Evolutionary conservation across 208 protist species (phyloP).

Genomic region (Leishmania braziliensis): DNA sequence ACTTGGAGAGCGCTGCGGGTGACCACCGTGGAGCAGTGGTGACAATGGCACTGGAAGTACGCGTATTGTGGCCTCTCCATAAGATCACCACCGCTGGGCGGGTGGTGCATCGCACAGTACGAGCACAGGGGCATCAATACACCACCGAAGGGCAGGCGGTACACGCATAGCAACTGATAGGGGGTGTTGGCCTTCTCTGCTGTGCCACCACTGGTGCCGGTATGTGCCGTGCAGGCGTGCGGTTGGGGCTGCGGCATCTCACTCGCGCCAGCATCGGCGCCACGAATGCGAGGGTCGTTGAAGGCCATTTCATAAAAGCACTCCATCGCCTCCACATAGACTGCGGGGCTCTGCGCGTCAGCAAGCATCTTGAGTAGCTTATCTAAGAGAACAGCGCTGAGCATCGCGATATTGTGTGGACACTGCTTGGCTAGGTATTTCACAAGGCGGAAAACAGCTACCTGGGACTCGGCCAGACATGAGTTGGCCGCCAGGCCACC

Average conservation of each 20-base stretch:
- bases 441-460: constrained; percentile 51
- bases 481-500: constrained; percentile 42
- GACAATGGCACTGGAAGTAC: constrained; percentile 74
- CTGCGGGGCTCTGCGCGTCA: constrained; percentile 43
- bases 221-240: constrained; percentile 6
- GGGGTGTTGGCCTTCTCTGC: constrained; percentile 21
- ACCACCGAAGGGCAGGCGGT: constrained; percentile 29
- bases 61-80: constrained; percentile 43
- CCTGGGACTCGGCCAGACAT: constrained; percentile 58
- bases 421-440: constrained; percentile 42
- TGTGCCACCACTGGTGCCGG: not conserved
- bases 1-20: not conserved
- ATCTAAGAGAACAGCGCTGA: constrained; percentile 42
- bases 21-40: constrained; percentile 18
- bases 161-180: constrained; percentile 60
- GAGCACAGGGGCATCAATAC: constrained; percentile 45
- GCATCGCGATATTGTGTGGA: constrained; percentile 51
- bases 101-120: constrained; percentile 56
- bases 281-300: constrained; percentile 49
- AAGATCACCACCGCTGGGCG: constrained; percentile 29
- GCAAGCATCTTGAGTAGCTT: constrained; percentile 42
- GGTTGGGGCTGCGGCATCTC: constrained; percentile 18
- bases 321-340: constrained; percentile 57
- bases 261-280: not conserved
- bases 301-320: constrained; percentile 72